phyloP scores from a whole-genome alignment of 257 asterid genomes.

The Vinca minor region DNA sequence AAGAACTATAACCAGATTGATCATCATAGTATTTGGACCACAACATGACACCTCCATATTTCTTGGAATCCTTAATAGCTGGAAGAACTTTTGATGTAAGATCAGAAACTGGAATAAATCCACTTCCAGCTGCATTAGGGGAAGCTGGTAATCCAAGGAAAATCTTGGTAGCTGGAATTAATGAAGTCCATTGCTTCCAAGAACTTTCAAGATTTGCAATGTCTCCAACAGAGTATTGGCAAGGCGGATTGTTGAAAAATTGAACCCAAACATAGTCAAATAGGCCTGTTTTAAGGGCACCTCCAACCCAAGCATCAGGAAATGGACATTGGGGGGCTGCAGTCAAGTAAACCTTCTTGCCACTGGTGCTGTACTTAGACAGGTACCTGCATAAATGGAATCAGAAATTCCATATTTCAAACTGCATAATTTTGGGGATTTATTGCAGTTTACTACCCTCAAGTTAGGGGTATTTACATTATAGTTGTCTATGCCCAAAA shows the following conservation, averaged over 20 bases:
- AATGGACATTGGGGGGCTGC: constrained; percentile 65
- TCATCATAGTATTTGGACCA: constrained; percentile 55
- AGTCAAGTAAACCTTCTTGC: constrained; percentile 30
- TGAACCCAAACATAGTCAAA: constrained; percentile 61
- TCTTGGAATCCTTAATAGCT: constrained; percentile 37
- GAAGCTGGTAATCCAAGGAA: constrained; percentile 58
- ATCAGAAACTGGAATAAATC: constrained; percentile 40
- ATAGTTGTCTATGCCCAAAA: too few relatives aligned
- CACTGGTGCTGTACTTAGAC: constrained; percentile 22
- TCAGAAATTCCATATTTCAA: too few relatives aligned
- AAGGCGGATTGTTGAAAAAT: constrained; percentile 54
- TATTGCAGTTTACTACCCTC: too few relatives aligned
- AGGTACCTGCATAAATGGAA: constrained; percentile 11
- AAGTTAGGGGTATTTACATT: too few relatives aligned
- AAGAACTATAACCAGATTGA: constrained; percentile 44
- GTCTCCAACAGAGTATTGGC: constrained; percentile 30
- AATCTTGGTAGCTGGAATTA: constrained; percentile 37
- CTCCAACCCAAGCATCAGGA: constrained; percentile 49
- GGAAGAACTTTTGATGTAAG: constrained; percentile 42
- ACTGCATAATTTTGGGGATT: too few relatives aligned
- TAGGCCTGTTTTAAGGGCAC: constrained; percentile 42
- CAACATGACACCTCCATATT: constrained; percentile 63
- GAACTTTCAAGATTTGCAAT: constrained; percentile 23
- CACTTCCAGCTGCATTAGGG: constrained; percentile 51
- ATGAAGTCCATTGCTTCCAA: constrained; percentile 43